phyloP scores from a whole-genome alignment of 768 basidiomycete genomes.

The Hydnomerulius pinastri region DNA sequence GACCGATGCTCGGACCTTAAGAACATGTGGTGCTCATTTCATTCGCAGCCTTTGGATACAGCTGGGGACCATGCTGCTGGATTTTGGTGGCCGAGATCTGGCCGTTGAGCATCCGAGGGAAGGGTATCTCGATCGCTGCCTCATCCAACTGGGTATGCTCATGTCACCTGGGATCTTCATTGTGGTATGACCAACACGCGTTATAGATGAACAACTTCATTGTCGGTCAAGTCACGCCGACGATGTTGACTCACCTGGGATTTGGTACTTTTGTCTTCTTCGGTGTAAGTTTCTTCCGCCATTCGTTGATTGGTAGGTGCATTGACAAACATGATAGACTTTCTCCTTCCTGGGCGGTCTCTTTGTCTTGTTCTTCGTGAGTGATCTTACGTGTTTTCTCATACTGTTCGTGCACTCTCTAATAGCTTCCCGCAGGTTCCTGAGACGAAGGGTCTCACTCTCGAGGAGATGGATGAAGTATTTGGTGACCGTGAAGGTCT shows the following conservation, averaged over 20 bases:
- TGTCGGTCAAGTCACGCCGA: constrained; percentile 56
- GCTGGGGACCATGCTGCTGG: constrained; percentile 82
- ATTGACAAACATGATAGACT: constrained; percentile 35
- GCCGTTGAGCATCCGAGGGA: constrained; percentile 71
- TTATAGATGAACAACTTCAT: constrained; percentile 77
- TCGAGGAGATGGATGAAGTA: constrained; percentile 81
- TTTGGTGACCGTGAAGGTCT: constrained; percentile 62
- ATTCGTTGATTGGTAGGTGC: background rate
- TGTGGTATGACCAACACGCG: background rate
- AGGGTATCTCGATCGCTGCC: constrained; percentile 73
- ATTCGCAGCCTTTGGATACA: constrained; percentile 61
- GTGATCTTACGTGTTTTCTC: constrained; percentile 16
- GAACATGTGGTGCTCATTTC: background rate
- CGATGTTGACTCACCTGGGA: constrained; percentile 63
- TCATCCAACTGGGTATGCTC: constrained; percentile 70
- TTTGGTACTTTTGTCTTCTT: constrained; percentile 81
- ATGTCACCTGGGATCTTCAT: background rate
- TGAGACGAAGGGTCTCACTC: constrained; percentile 70
- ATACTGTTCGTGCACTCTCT: background rate
- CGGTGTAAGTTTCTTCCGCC: constrained; percentile 44
- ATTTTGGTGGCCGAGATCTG: constrained; percentile 76
- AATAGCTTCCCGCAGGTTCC: constrained; percentile 45
- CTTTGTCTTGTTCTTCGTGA: constrained; percentile 65
- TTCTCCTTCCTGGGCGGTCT: constrained; percentile 70
- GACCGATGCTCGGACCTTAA: constrained; percentile 7